Evolutionary conservation across 2,329 filamentous ascomycete genomes (phyloP), one percentile per base, ranked within the genome.

Genomic region (Fusarium sp.): DNA sequence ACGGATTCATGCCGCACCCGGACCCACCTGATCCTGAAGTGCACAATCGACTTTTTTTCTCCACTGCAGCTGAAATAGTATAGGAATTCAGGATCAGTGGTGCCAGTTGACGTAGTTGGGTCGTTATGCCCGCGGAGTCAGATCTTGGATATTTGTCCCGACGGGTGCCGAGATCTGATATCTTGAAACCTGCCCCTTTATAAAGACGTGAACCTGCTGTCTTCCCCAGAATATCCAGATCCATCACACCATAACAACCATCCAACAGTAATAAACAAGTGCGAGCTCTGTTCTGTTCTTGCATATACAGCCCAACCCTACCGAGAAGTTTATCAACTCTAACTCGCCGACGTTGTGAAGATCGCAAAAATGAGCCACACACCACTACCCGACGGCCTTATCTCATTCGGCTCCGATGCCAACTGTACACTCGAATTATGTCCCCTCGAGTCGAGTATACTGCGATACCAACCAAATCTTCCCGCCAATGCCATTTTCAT

Each of bases 351-450:
- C 15, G 12, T 20, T 30, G 26, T 41, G 12, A 57, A 47, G 8
- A 44, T 53, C 20, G 55, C 47, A 67, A 56, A 66, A 30, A 60
- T 66, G 47, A 44, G 63, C 30, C 63, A 72, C 48, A 22, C 55
- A 36, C 62, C 54, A 7, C 32, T 77, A 36, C 76, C 76, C 36
- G 70, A 72, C 54, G 76, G 75, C 12, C 72, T 74, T 53, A 54
- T 78, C 66, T 63, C 74, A 8, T 78, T 78, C 42, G 76, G 76
- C 41, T 66, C 75, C 30, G 18, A 61, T 3, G 76, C 76, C 62
- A 76, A 78, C 54, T 78, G 76, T 48, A 78, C 76, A 1, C 76
- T 78, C 47, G 74, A 75, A 32, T 13, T 68, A 32, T 78, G 76
- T 42, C 75, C 75, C 10, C 63, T 78, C 24, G 76, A 78, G n/a